These are phyloP conservation scores for Penicillium sp. DNA, from an alignment of 2,329 filamentous ascomycete genomes.

Conservation along the genomic window DNA sequence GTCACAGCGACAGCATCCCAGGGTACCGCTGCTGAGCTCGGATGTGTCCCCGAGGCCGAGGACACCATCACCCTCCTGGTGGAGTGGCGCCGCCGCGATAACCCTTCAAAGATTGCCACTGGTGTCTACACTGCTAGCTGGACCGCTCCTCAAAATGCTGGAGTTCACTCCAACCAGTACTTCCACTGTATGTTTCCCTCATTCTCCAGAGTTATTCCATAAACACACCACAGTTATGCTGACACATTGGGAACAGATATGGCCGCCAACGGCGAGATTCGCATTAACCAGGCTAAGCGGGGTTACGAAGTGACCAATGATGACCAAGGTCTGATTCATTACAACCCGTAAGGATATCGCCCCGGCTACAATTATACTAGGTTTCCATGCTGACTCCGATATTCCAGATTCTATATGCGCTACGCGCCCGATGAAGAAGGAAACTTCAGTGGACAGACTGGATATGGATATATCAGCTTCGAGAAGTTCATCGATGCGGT, in stretches of 20 bases:
- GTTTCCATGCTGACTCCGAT: background rate
- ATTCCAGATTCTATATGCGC: conserved; percentile 77
- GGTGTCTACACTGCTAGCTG: conserved; percentile 92
- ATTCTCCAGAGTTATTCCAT: background rate
- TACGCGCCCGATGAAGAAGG: conserved; percentile 93
- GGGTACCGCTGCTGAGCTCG: conserved; percentile 74
- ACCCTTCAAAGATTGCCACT: conserved; percentile 70
- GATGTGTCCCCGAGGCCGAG: conserved; percentile 78
- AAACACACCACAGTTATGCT: background rate
- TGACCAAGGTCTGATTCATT: conserved; percentile 69
- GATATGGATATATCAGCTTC: conserved; percentile 91
- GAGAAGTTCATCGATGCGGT: conserved; percentile 95
- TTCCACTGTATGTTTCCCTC: conserved; percentile 66
- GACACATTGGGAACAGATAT: conserved; percentile 53
- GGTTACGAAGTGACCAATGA: conserved; percentile 95
- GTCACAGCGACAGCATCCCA: conserved; percentile 77
- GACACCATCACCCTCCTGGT: conserved; percentile 91
- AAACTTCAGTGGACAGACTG: conserved; percentile 86
- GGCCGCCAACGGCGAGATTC: conserved; percentile 77
- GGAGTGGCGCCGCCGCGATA: conserved; percentile 75
- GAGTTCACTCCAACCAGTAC: conserved; percentile 95
- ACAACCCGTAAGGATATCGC: conserved; percentile 66
- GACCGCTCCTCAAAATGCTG: conserved; percentile 88
- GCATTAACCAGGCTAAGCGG: conserved; percentile 88
- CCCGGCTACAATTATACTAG: background rate